Evolutionary conservation across 2,329 filamentous ascomycete genomes (phyloP), one percentile per base, ranked within the genome.

Genomic region (Myriangium duriaei): DNA sequence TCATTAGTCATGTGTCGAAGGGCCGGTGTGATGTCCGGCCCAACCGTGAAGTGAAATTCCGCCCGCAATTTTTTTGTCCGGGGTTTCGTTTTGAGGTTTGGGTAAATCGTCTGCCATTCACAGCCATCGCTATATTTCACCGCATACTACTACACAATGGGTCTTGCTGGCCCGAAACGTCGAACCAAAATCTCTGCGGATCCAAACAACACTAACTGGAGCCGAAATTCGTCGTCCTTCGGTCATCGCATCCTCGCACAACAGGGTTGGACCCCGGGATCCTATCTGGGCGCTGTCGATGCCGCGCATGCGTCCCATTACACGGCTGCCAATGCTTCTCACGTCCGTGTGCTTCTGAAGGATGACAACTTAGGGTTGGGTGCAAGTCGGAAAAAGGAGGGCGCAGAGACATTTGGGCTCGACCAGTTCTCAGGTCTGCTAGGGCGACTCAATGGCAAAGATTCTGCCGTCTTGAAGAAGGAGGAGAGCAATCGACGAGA

Each of bases 141-240:
- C n/a, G n/a, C n/a, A n/a, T n/a, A n/a, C n/a, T n/a, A n/a, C n/a
- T n/a, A n/a, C 47, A 57, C 37, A 19, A 84, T 84, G 79, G 79
- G 79, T 60, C 72, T 83, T 55, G 70, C 77, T 46, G 79, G 63
- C 32, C 71, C 73, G 17, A 43, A 47, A 49, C 75, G 71, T 51
- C 67, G 64, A 50, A 69, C 69, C 33, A 93, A 88, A 63, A 77
- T 96, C 54, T 81, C 80, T 48, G 72, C 81, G 56, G 91, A 98
- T 61, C 91, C 91, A 5, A 95, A 96, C 64, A 98, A 96, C 60
- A 94, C 84, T 33, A 76, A 74, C 69, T 98, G 91, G 91, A 78
- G 80, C 40, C 78, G 79, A 52, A 80, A 87, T 56, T 83, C 80
- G 47, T 72, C 72, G 40, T 79, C 76, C 38, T 96, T 91, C 58